Evolutionary conservation across 768 basidiomycete species (phyloP).

Genomic region (Mycena belliarum): DNA sequence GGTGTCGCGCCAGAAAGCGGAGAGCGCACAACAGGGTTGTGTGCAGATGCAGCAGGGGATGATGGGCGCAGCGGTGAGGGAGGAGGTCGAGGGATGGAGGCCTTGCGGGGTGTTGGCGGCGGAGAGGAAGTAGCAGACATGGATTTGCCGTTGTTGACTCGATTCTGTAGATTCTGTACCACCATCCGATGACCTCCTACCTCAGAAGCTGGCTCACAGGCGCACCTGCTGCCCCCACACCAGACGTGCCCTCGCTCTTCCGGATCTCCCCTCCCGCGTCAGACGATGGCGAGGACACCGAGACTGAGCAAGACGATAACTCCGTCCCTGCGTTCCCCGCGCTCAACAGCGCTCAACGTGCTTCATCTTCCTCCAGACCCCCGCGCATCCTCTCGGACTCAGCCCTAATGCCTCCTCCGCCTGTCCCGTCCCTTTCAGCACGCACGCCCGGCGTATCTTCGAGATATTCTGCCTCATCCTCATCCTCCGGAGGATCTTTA

Average conservation of each 20-base stretch:
- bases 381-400: constrained; percentile 47
- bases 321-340: constrained; percentile 74
- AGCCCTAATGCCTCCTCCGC: constrained; percentile 57
- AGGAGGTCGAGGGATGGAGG: constrained; percentile 34
- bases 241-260: constrained; percentile 35
- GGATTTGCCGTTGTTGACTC: background rate
- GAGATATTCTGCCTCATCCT: constrained; percentile 22
- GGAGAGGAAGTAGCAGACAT: constrained; percentile 20
- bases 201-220: constrained; percentile 59
- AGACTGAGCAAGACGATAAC: constrained; percentile 46
- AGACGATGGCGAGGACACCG: constrained; percentile 41
- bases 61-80: constrained; percentile 48
- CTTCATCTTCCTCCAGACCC: constrained; percentile 25
- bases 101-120: constrained; percentile 26
- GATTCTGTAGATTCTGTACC: background rate
- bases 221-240: constrained; percentile 27
- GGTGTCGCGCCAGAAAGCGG: constrained; percentile 17
- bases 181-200: constrained; percentile 60
- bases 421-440: constrained; percentile 41
- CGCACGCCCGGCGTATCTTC: constrained; percentile 40
- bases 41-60: constrained; percentile 30
- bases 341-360: constrained; percentile 70
- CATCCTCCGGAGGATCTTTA: constrained; percentile 42
- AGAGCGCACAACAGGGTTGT: constrained; percentile 24
- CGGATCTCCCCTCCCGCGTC: constrained; percentile 42